Base-by-base conservation (phyloP, 306 rosid species). In the Sphenostylis stenocarpa region DNA sequence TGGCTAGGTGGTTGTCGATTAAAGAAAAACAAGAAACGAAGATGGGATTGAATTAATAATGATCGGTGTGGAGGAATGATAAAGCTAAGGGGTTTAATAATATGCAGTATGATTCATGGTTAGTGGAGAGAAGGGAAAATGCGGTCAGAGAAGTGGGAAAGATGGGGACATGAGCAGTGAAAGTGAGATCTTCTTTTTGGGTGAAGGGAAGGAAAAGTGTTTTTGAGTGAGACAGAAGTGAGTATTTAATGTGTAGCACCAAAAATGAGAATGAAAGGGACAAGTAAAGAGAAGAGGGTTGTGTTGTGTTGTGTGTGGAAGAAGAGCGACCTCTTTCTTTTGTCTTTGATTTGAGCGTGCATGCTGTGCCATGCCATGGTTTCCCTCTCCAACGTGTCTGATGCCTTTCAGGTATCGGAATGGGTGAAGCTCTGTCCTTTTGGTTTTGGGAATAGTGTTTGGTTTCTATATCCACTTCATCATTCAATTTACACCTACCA, bases 121-220 rank as follows among this genome's bases (percentile, higher is more conserved):
- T 26, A 61, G 9, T 63, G 29, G 82, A 64, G 75, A 52, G 57
- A 49, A 72, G 58, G 79, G 75, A 34, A 82, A 77, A 82, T 63
- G 79, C 79, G 75, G 85, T 82, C 66, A 71, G 82, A 82, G 82
- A 82, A 77, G 79, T 67, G 79, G 85, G 85, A 82, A 77, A 82
- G 85, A 77, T 31, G 20, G 72, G 70, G 52, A 72, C 76, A 77
- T 66, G 80, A 77, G 77, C 82, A 77, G 87, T 80, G 82, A 84
- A 84, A 80, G 84, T 71, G 23, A 47, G 84, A 71, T 76, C 67
- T 77, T 79, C 19, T 80, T 70, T n/a, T 63, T 65, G 75, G 80
- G 17, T 21, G 63, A 23, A 70, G 67, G 61, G 56, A 20, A 24
- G 63, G 44, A 53, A 75, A 64, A 60, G 78, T 69, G 67, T 34